phyloP scores from a whole-genome alignment of 441 rosid species.

The Kokia cookei region DNA sequence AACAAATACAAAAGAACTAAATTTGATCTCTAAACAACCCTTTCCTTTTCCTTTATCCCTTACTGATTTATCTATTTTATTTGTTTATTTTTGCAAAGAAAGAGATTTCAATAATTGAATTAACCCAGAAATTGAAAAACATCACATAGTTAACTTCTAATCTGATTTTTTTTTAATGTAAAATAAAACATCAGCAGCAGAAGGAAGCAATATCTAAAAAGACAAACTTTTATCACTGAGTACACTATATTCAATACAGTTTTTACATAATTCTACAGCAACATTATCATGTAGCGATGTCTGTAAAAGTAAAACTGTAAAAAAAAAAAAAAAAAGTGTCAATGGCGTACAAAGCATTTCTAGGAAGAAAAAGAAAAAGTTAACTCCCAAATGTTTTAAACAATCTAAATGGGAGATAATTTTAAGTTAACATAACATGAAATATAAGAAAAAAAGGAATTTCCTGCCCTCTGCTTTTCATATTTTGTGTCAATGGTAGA shows the following conservation, averaged over 20 bases:
- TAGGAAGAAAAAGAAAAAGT: background rate
- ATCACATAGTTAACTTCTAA: too few species aligned
- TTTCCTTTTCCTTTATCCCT: too few species aligned
- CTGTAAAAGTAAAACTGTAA: background rate
- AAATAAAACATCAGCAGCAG: background rate
- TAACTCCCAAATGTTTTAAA: slow-evolving; percentile 1
- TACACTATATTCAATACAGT: slow-evolving; percentile 1
- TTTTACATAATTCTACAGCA: slow-evolving; percentile 4
- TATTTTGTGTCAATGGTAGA: background rate
- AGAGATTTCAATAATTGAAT: background rate
- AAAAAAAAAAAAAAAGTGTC: background rate
- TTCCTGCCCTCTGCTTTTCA: background rate
- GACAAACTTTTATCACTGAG: background rate
- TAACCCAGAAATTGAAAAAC: background rate
- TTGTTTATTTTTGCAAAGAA: background rate
- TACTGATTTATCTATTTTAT: background rate
- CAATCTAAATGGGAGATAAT: slow-evolving; percentile 13
- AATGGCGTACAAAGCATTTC: background rate
- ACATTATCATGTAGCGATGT: background rate
- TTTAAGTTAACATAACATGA: background rate
- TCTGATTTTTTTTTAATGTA: background rate
- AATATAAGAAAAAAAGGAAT: background rate
- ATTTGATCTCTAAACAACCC: too few species aligned
- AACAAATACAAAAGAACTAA: too few species aligned
- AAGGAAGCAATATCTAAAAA: background rate